A percentile compares a stretch with the other conserved stretches of the same genome.
phyloP scores from a whole-genome alignment of 2,329 filamentous ascomycete genomes.

The Aspergillus uvarum region DNA sequence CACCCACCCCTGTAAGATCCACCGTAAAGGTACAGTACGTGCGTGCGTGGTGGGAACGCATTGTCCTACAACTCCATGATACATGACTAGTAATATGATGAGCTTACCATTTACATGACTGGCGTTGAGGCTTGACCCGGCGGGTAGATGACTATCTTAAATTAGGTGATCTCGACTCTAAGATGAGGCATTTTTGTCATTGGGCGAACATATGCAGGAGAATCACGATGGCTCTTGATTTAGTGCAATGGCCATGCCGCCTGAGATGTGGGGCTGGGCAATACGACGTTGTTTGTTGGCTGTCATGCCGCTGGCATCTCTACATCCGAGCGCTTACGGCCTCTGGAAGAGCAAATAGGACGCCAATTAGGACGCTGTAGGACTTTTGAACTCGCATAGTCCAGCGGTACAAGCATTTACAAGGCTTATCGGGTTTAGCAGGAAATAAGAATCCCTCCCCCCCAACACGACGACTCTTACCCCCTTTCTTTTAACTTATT shows the following conservation, averaged over 20 bases:
- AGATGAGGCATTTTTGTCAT: conserved; percentile 1
- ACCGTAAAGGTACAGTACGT: no score
- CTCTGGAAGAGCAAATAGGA: background rate
- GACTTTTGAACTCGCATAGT: no score
- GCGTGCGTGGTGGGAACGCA: background rate
- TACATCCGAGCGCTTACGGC: background rate
- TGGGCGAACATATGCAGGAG: background rate
- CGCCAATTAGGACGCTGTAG: background rate
- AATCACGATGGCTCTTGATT: no score
- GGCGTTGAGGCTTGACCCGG: background rate
- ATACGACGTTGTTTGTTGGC: background rate
- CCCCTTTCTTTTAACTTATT: background rate
- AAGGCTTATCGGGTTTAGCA: no score
- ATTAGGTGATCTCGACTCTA: background rate
- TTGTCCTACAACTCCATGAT: background rate
- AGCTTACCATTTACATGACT: no score
- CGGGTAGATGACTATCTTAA: background rate
- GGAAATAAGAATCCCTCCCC: no score
- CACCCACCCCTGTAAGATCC: background rate
- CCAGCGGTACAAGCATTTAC: no score
- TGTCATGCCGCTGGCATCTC: conserved; percentile 2
- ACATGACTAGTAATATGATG: no score
- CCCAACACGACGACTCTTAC: no score
- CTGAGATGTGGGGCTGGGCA: background rate
- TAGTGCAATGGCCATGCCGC: no score